phyloP scores from a whole-genome alignment of 1,284 basidiomycete species.

The Moniliophthora roreri region DNA sequence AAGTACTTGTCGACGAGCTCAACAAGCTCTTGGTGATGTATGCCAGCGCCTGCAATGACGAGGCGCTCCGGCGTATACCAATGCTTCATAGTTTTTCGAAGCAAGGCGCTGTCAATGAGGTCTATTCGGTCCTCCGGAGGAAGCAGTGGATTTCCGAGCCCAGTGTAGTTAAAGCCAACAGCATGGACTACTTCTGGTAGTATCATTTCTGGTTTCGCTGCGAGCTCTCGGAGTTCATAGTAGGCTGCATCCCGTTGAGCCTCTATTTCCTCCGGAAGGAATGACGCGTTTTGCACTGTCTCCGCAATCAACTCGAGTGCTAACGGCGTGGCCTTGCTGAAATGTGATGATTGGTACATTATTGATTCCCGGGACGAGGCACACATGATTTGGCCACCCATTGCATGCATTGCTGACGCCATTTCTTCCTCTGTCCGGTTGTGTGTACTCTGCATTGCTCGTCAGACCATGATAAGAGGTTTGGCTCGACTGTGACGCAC shows the following conservation, averaged over 20 bases:
- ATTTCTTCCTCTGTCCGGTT: constrained; percentile 73
- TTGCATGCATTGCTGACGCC: constrained; percentile 77
- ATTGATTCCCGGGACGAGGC: constrained; percentile 92
- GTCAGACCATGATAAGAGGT: constrained; percentile 6
- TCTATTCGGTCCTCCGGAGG: constrained; percentile 87
- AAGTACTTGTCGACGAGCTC: constrained; percentile 85
- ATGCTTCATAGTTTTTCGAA: constrained; percentile 71
- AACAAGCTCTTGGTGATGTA: constrained; percentile 87
- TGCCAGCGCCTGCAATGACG: constrained; percentile 92
- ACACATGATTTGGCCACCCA: constrained; percentile 93
- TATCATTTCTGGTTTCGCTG: constrained; percentile 90
- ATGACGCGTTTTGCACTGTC: constrained; percentile 81
- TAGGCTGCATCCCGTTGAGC: constrained; percentile 84
- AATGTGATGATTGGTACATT: constrained; percentile 98
- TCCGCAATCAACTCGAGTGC: constrained; percentile 91
- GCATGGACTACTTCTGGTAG: constrained; percentile 91
- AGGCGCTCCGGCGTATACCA: constrained; percentile 95
- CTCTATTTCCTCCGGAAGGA: constrained; percentile 80
- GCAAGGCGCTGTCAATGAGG: constrained; percentile 62
- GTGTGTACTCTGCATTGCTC: constrained; percentile 49
- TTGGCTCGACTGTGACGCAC: constrained; percentile 39
- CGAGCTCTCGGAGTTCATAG: constrained; percentile 93
- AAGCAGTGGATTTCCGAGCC: constrained; percentile 86
- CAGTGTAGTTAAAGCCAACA: constrained; percentile 80
- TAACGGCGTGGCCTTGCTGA: constrained; percentile 79